These are phyloP conservation scores for Lolium perenne DNA, from an alignment of 176 grass and related monocot species.

Conservation along the genomic window DNA sequence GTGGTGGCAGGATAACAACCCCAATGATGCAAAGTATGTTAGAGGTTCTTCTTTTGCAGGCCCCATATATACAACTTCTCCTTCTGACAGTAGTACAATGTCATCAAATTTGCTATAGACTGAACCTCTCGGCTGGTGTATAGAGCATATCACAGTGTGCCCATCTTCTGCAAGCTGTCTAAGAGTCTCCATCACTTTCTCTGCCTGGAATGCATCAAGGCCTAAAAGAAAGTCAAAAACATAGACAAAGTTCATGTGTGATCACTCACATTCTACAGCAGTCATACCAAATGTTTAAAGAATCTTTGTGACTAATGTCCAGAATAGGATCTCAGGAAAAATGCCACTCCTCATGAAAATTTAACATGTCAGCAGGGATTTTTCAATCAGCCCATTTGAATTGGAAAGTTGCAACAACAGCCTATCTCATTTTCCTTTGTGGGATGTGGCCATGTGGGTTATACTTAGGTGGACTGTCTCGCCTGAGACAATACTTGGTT, in stretches of 20 bases:
- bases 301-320: neutral
- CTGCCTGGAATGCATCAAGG: constrained; percentile 97
- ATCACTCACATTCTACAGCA: neutral
- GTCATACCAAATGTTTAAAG: neutral
- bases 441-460: neutral
- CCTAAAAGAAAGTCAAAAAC: constrained; percentile 51
- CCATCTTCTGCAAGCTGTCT: constrained; percentile 89
- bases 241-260: neutral
- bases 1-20: constrained; percentile 59
- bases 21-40: constrained; percentile 74
- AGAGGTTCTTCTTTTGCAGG: constrained; percentile 89
- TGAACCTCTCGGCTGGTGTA: constrained; percentile 94
- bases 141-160: constrained; percentile 94
- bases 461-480: neutral
- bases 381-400: neutral
- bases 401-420: neutral
- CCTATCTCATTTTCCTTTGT: neutral
- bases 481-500: neutral
- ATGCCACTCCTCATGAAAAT: neutral
- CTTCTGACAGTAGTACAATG: constrained; percentile 84
- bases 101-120: constrained; percentile 99
- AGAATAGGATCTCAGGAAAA: neutral
- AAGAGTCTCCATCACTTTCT: constrained; percentile 99
- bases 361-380: neutral
- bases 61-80: constrained; percentile 82